phyloP scores from a whole-genome alignment of 495 filamentous ascomycete species.

The Aspergillus leporis region DNA sequence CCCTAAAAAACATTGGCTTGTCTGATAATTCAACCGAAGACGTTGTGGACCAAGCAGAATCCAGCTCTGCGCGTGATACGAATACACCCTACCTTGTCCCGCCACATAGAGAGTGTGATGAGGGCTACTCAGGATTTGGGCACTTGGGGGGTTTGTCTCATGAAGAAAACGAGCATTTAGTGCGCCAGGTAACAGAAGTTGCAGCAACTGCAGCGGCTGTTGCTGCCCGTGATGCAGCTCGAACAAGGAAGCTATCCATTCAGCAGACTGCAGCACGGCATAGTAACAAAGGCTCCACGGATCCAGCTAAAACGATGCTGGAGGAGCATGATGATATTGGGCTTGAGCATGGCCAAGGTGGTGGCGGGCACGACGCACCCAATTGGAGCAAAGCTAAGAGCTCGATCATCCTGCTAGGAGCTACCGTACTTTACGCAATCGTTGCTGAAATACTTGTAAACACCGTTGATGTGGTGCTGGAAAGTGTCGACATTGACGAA shows the following conservation, averaged over 20 bases:
- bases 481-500: constrained; percentile 88
- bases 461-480: constrained; percentile 91
- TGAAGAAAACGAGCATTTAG: constrained; percentile 76
- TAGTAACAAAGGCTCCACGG: constrained; percentile 28
- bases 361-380: constrained; percentile 91
- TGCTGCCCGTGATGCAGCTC: constrained; percentile 76
- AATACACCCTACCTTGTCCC: constrained; percentile 67
- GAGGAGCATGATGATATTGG: constrained; percentile 47
- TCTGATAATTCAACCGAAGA: constrained; percentile 48
- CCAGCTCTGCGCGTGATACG: constrained; percentile 19
- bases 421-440: constrained; percentile 89
- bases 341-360: constrained; percentile 38
- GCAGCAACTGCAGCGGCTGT: constrained; percentile 88
- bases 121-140: constrained; percentile 39
- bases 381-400: constrained; percentile 96
- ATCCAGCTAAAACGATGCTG: constrained; percentile 25
- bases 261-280: constrained; percentile 35
- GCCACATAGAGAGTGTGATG: constrained; percentile 39
- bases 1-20: constrained; percentile 75
- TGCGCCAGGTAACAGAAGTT: constrained; percentile 84
- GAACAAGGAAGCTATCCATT: constrained; percentile 47
- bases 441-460: constrained; percentile 97
- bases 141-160: constrained; percentile 57
- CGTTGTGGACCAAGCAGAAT: constrained; percentile 39
- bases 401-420: constrained; percentile 82